phyloP scores from a whole-genome alignment of 306 rosid genomes.

The Cucurbita ficifolia region DNA sequence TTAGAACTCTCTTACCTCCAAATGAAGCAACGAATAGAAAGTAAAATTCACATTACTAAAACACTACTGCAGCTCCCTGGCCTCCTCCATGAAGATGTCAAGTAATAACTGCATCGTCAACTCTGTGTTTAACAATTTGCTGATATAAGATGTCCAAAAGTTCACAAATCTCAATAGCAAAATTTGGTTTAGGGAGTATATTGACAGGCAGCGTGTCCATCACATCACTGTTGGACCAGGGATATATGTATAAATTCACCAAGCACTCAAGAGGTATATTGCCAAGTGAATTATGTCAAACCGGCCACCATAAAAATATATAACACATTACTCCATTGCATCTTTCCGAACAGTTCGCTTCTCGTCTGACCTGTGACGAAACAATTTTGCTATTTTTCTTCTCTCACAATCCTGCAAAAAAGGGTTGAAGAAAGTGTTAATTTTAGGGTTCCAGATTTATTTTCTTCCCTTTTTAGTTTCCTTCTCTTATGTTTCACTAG shows the following conservation, averaged over 20 bases:
- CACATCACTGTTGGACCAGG: constrained; percentile 1
- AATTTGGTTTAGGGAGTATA: background rate
- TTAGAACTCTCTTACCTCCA: constrained; percentile 23
- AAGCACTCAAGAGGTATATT: background rate
- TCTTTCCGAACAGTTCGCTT: constrained; percentile 21
- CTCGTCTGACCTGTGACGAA: constrained; percentile 72
- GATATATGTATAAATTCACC: background rate
- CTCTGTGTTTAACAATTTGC: constrained; percentile 13
- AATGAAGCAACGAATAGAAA: constrained; percentile 29
- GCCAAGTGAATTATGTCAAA: constrained; percentile 13
- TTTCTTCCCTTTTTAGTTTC: background rate
- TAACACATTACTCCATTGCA: constrained; percentile 18
- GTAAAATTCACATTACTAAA: constrained; percentile 26
- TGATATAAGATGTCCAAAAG: constrained; percentile 9
- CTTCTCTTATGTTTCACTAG: background rate
- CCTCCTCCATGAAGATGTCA: constrained; percentile 14
- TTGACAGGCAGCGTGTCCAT: background rate
- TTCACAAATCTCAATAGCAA: background rate
- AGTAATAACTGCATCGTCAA: background rate
- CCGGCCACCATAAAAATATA: constrained; percentile 12
- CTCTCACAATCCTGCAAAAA: constrained; percentile 74
- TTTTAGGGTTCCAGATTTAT: background rate
- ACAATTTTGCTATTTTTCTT: constrained; percentile 80
- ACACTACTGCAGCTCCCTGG: constrained; percentile 18
- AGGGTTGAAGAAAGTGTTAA: background rate